Percentiles rank a stretch among this genome's conserved stretches.
Conservation (phyloP, 768 basidiomycete genomes). For the Dacryopinax spathularia region DNA sequence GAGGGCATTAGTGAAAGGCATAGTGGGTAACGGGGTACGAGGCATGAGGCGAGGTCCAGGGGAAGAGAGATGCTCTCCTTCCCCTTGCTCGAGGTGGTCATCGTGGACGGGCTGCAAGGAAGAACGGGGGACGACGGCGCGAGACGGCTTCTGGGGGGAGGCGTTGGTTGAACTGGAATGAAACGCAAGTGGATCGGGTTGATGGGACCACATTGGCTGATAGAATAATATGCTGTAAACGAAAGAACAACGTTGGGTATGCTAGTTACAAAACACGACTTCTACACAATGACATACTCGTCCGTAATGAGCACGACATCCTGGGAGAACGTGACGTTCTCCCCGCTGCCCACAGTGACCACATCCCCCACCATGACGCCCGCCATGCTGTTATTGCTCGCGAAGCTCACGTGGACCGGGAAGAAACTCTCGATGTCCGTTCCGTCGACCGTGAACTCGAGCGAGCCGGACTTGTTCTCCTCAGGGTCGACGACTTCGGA, state of each 20-base stretch:
- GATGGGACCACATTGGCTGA: neutral
- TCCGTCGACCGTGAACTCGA: slow-evolving; percentile 80
- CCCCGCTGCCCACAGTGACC: slow-evolving; percentile 39
- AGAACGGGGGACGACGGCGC: too few species aligned
- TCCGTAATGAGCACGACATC: slow-evolving; percentile 38
- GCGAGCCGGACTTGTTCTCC: slow-evolving; percentile 51
- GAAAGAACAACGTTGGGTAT: too few species aligned
- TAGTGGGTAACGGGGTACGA: too few species aligned
- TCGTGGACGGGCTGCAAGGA: too few species aligned
- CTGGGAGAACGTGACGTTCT: slow-evolving; percentile 40
- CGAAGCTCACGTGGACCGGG: slow-evolving; percentile 77
- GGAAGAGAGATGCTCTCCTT: too few species aligned
- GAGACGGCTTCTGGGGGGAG: neutral
- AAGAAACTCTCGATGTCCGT: slow-evolving; percentile 77
- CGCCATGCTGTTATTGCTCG: slow-evolving; percentile 64
- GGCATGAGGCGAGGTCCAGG: too few species aligned
- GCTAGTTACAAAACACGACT: too few species aligned
- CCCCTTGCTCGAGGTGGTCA: too few species aligned
- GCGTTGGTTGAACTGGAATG: too few species aligned
- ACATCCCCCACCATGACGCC: slow-evolving; percentile 48
- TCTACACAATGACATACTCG: slow-evolving; percentile 34
- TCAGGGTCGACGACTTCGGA: slow-evolving; percentile 54
- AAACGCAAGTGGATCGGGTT: neutral
- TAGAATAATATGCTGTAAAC: neutral
- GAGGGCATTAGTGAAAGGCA: too few species aligned